These are phyloP conservation scores for Ogataea nakhonphanomensis DNA, from an alignment of 805 yeast species.

Conservation along the genomic window DNA sequence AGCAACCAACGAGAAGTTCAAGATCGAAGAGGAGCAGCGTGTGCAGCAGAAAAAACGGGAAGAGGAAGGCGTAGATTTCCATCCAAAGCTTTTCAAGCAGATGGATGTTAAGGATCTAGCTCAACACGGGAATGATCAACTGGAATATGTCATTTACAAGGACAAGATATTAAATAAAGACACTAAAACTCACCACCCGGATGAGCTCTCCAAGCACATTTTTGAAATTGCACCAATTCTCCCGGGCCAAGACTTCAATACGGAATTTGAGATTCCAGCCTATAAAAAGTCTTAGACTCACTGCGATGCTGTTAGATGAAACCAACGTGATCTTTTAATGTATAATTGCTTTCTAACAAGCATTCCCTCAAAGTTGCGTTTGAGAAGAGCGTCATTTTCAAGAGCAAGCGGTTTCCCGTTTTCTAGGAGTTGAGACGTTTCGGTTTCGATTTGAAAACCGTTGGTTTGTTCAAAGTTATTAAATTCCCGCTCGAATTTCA, in stretches of 20 bases:
- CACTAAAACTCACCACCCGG: conserved; percentile 42
- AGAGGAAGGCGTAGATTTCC: conserved; percentile 77
- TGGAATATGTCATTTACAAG: conserved; percentile 68
- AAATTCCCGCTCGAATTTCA: conserved; percentile 1
- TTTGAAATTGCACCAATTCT: conserved; percentile 71
- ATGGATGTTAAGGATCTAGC: conserved; percentile 34
- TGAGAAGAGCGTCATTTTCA: conserved; percentile 13
- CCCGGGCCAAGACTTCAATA: conserved; percentile 73
- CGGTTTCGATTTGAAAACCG: conserved; percentile 5
- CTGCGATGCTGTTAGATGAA: conserved; percentile 8
- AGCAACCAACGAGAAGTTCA: conserved; percentile 86
- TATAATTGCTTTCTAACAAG: conserved; percentile 13
- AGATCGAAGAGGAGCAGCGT: conserved; percentile 87
- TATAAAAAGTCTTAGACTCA: conserved; percentile 41
- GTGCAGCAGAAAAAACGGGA: conserved; percentile 63
- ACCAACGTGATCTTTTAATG: conserved; percentile 2
- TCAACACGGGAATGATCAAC: conserved; percentile 35
- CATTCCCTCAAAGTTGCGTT: conserved; percentile 12
- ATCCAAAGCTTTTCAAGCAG: conserved; percentile 70
- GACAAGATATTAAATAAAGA: conserved; percentile 39
- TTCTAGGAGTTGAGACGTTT: not conserved
- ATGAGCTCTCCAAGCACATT: conserved; percentile 52
- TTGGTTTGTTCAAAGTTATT: conserved; percentile 9
- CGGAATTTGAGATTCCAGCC: conserved; percentile 67
- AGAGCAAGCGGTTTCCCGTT: conserved; percentile 2